These are phyloP conservation scores for Mallotus nudiflorus DNA, from an alignment of 345 rosid species.

Conservation along the genomic window DNA sequence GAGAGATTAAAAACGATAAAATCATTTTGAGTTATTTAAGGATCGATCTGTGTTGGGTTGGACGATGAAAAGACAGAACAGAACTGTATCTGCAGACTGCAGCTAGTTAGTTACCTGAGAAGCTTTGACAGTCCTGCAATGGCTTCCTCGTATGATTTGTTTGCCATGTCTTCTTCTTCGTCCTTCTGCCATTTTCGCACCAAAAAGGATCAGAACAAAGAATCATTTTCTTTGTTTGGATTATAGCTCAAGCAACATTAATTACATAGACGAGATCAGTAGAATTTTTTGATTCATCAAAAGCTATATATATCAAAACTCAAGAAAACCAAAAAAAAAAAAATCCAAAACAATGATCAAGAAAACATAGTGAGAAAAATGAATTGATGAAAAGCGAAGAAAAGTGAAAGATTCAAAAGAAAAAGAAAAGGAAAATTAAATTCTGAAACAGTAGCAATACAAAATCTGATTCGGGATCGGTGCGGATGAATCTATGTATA, in stretches of 20 bases:
- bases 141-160: constrained; percentile 68
- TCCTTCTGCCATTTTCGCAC: constrained; percentile 13
- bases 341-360: not conserved
- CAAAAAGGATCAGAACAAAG: not conserved
- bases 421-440: not conserved
- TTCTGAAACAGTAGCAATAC: not conserved
- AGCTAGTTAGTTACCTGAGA: too few relatives aligned
- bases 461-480: constrained; percentile 12
- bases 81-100: too few relatives aligned
- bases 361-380: not conserved
- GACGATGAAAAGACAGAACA: not conserved
- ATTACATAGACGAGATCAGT: too few relatives aligned
- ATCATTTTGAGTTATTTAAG: not conserved
- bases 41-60: not conserved
- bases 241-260: not conserved
- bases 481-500: constrained; percentile 4
- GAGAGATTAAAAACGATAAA: not conserved
- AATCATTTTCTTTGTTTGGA: not conserved
- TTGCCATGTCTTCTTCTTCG: constrained; percentile 55
- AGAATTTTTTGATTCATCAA: too few relatives aligned
- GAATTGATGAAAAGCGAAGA: not conserved
- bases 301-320: too few relatives aligned
- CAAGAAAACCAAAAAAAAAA: too few relatives aligned
- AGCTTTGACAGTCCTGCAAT: constrained; percentile 73
- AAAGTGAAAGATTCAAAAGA: not conserved